phyloP scores from a whole-genome alignment of 1,284 basidiomycete species.

The Ustilago xerochloae region DNA sequence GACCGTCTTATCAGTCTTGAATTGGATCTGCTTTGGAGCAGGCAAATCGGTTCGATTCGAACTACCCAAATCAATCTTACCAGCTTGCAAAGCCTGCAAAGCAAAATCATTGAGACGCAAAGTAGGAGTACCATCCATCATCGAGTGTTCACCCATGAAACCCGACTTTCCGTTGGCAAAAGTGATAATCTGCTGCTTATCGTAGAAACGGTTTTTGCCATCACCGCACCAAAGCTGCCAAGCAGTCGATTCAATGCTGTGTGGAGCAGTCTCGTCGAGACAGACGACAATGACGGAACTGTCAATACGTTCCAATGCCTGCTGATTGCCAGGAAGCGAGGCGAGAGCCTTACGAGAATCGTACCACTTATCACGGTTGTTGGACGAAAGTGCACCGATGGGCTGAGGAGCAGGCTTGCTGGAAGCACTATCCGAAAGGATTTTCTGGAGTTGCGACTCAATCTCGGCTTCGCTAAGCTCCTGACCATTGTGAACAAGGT shows the following conservation, averaged over 20 bases:
- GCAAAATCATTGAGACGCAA: slow-evolving; percentile 95
- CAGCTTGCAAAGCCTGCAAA: slow-evolving; percentile 80
- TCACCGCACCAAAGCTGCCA: slow-evolving; percentile 90
- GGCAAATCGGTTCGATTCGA: slow-evolving; percentile 72
- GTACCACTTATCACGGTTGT: slow-evolving; percentile 91
- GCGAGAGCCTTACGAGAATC: slow-evolving; percentile 73
- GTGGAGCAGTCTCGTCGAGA: slow-evolving; percentile 82
- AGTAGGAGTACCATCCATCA: slow-evolving; percentile 96
- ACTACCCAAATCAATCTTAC: slow-evolving; percentile 77
- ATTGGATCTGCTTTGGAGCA: slow-evolving; percentile 77
- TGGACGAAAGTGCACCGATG: slow-evolving; percentile 85
- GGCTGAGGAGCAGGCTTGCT: slow-evolving; percentile 72
- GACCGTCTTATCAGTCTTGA: slow-evolving; percentile 76
- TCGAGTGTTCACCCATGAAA: slow-evolving; percentile 94
- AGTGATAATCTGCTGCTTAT: slow-evolving; percentile 85
- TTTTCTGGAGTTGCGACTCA: slow-evolving; percentile 81
- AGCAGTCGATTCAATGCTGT: slow-evolving; percentile 78
- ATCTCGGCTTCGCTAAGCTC: slow-evolving; percentile 83
- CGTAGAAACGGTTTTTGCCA: slow-evolving; percentile 92
- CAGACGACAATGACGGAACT: slow-evolving; percentile 87
- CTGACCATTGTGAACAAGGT: slow-evolving; percentile 72
- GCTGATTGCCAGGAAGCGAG: slow-evolving; percentile 77
- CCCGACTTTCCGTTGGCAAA: slow-evolving; percentile 89
- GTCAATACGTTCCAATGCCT: slow-evolving; percentile 84
- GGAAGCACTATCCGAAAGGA: slow-evolving; percentile 80